Evolutionary conservation across 2,329 filamentous ascomycete species (phyloP).

Genomic region (Fusarium bulbicola): DNA sequence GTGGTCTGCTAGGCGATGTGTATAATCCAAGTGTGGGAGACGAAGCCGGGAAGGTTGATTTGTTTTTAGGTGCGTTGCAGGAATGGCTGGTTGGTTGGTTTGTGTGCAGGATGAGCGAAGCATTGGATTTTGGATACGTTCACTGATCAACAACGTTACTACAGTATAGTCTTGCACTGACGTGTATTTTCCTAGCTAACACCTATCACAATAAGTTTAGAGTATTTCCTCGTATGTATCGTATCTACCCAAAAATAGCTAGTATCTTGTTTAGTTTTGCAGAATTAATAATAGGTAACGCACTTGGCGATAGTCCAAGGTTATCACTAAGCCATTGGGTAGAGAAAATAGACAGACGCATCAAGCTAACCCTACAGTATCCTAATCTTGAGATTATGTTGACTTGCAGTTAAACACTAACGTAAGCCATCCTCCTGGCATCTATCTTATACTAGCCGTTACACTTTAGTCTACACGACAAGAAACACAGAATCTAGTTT

Average conservation of each 20-base stretch:
- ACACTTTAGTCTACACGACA: not conserved
- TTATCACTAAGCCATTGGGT: not conserved
- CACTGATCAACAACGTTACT: not conserved
- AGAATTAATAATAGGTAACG: not conserved
- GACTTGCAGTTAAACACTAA: not conserved
- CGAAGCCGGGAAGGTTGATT: not conserved
- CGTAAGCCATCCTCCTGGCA: not conserved
- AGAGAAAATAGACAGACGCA: not conserved
- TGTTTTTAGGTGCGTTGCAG: not conserved
- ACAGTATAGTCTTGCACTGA: constrained; percentile 33
- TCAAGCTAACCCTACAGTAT: not conserved
- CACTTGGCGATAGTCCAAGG: not conserved
- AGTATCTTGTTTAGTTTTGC: not conserved
- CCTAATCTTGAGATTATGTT: not conserved
- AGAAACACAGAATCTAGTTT: not conserved
- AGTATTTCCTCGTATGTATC: constrained; percentile 6
- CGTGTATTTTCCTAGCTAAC: constrained; percentile 34
- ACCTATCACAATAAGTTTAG: constrained; percentile 30
- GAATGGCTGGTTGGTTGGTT: not conserved
- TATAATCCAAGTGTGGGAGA: not conserved
- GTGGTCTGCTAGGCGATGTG: not conserved
- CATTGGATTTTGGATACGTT: constrained; percentile 19
- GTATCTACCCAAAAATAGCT: not conserved
- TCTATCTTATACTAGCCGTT: not conserved
- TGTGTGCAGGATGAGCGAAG: constrained; percentile 20